These are phyloP conservation scores for Verbascum thapsus DNA, from an alignment of 257 asterid species.

Conservation along the genomic window DNA sequence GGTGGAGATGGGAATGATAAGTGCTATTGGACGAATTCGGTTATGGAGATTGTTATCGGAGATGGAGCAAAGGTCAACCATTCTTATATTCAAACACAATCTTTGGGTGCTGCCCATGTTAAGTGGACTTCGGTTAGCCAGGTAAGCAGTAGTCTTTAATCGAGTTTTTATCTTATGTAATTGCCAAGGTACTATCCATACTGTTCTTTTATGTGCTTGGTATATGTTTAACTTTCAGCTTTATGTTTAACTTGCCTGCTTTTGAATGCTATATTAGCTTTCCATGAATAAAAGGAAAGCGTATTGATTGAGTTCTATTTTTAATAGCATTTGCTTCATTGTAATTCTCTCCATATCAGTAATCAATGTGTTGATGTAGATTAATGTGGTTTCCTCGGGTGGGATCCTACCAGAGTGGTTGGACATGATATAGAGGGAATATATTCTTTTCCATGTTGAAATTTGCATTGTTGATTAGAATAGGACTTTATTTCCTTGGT, in stretches of 20 bases:
- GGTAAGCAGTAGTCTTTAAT: conserved; percentile 43
- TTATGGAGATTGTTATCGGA: conserved; percentile 67
- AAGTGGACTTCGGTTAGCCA: conserved; percentile 92
- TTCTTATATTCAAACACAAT: conserved; percentile 81
- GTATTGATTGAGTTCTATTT: conserved; percentile 11
- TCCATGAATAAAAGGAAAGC: not conserved
- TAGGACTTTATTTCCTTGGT: not conserved
- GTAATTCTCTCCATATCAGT: not conserved
- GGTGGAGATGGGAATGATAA: conserved; percentile 49
- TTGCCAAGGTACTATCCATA: not conserved
- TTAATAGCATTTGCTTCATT: not conserved
- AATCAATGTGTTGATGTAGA: conserved; percentile 1
- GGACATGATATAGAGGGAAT: not conserved
- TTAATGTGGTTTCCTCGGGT: conserved; percentile 5
- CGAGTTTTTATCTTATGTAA: conserved; percentile 13
- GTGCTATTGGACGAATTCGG: conserved; percentile 87
- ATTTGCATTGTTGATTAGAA: not conserved
- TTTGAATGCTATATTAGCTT: conserved; percentile 17
- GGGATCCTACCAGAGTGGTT: not conserved
- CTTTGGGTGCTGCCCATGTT: conserved; percentile 76
- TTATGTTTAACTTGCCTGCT: not conserved
- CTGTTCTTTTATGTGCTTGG: conserved; percentile 10
- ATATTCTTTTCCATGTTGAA: not conserved
- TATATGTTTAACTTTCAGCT: not conserved
- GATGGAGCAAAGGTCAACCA: conserved; percentile 77